Evolutionary conservation across 495 filamentous ascomycete genomes (phyloP), one percentile per base, ranked within the genome.

Genomic region (Astrocystis sublimbata): DNA sequence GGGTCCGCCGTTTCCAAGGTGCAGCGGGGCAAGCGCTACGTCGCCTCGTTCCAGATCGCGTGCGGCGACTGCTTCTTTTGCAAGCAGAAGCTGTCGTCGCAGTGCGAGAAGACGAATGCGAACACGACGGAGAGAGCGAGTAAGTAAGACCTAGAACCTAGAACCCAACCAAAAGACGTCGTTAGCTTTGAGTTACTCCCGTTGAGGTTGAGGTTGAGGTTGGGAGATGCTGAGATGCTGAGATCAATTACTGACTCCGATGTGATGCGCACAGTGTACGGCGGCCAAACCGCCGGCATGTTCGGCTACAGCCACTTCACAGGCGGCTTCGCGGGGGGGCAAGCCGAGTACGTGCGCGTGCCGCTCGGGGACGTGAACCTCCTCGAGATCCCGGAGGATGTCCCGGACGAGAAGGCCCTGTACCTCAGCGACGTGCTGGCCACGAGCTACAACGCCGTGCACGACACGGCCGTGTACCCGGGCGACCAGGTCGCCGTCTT

Each of bases 281-380:
- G 88, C 12, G 79, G 81, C 8, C 78, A 80, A 19, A 90, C 89
- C 0, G 89, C 91, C 1, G 91, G 90, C 66, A 85, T 86, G 74
- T 90, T 89, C 64, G 87, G 88, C 0, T 90, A 89, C 73, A 82
- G 79, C n/a, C 87, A 85, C 65, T 90, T 96, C 68, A 90, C 89
- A 0, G 92, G 92, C 3, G 93, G 93, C 2, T 97, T 92, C 69
- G 91, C 92, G 10, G 92, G 92, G 42, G 91, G 92, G 0, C 92
- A 96, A 70, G 89, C 92, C 9, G 93, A 97, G 73, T 96, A 92
- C 61, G 85, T 91, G 8, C 85, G 93, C 0, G 91, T 96, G 9
- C 92, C 93, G 0, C 84, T 86, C 21, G 93, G 84, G n/a, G 89
- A 96, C 52, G 84, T 88, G 62, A 96, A 96, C 65, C 79, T 96